Evolutionary conservation across 73 alveolate genomes (phyloP), one percentile per base, ranked within the genome.

Genomic region (Paramecium biaurelia): DNA sequence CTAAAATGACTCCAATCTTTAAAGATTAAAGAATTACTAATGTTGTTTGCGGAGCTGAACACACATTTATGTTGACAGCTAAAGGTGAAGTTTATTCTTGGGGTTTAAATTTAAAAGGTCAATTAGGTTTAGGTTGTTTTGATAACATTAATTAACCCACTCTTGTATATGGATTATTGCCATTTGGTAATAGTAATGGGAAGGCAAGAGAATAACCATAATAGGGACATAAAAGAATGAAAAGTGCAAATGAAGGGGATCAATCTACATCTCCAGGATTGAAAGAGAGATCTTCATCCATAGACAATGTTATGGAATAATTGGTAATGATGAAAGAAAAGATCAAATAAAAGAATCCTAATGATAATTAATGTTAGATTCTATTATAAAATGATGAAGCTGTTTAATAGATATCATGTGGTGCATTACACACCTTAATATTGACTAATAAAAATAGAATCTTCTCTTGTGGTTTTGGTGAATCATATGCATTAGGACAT

Each of bases 51-150:
- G 94, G 94, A 15, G 85, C 94, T 26, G 94, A 89, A 30, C 94
- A 89, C 18, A 89, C 94, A 8, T 89, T 89, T 20, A 82, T 70
- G 87, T 21, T 68, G 28, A 89, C 90, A 30, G 79, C 92, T 0
- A 70, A 89, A 70, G 94, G 94, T n/a, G 94, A 89, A 70, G 94
- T 89, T 4, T 89, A 89, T 70, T 57, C 92, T 8, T 89, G 94
- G 94, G 94, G 94, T 70, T 70, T 89, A 67, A 89, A 89, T 89
- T 89, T 89, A 43, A 89, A 89, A 43, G 94, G 94, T 5, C 76
- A 89, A 45, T 70, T 89, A 49, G 94, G 94, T 18, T n/a, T 89
- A 10, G 94, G 94, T 24, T 24, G 57, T 43, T 89, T 89, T n/a
- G 94, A 89, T 47, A 89, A 89, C 34, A 23, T 45, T 3, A 43